Percentiles rank a stretch among this genome's conserved stretches.
Evolutionary conservation across 2,329 filamentous ascomycete species (phyloP).

Genomic region (Alternaria arborescens): DNA sequence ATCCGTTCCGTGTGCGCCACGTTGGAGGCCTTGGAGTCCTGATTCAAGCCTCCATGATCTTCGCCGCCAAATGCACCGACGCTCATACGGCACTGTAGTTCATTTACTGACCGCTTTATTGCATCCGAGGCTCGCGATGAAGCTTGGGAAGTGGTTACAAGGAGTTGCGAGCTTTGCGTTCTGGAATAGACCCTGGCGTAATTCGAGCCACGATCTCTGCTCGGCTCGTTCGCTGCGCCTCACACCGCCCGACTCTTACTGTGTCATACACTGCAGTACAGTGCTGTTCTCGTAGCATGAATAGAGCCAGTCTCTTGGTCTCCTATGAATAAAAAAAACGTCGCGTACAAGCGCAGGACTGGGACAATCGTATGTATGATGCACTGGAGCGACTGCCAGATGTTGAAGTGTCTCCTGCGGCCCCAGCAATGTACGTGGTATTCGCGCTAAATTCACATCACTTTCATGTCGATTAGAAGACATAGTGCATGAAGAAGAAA

Average conservation of each 20-base stretch:
- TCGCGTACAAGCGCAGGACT: not conserved
- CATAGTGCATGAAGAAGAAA: not conserved
- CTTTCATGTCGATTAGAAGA: not conserved
- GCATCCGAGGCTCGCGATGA: not conserved
- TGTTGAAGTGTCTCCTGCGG: not conserved
- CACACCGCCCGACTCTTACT: not conserved
- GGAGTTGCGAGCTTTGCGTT: not conserved
- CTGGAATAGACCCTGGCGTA: not conserved
- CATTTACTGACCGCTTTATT: not conserved
- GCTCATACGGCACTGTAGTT: not conserved
- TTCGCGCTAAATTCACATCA: not conserved
- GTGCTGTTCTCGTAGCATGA: not conserved
- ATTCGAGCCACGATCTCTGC: not conserved
- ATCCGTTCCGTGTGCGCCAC: slow-evolving; percentile 10
- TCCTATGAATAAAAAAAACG: not conserved
- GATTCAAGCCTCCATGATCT: slow-evolving; percentile 6
- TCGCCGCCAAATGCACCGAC: slow-evolving; percentile 1
- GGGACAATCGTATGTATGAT: not conserved
- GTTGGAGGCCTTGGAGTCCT: slow-evolving; percentile 17
- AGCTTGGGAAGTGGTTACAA: not conserved
- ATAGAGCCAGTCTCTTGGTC: not conserved
- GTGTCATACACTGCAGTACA: not conserved
- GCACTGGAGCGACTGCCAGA: not conserved
- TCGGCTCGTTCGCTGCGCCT: not conserved
- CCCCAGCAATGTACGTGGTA: not conserved